These are phyloP conservation scores for Coniferiporia weirii DNA, from an alignment of 1,284 basidiomycete genomes.

Conservation along the genomic window DNA sequence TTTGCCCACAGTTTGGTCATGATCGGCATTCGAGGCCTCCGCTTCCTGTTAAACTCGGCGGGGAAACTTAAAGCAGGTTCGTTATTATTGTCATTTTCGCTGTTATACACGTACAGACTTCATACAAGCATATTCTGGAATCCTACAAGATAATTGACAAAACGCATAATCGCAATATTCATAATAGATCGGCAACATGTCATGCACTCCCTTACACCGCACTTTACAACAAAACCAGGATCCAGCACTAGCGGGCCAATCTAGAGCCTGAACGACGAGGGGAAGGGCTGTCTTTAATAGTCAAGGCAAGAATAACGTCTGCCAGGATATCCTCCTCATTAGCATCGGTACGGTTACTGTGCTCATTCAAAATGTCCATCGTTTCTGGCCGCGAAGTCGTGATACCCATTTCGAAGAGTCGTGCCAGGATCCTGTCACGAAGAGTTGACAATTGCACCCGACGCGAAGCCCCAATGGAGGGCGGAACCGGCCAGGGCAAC, in stretches of 20 bases:
- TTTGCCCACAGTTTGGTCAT: not conserved
- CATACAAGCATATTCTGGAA: too few relatives aligned
- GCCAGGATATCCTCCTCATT: conserved; percentile 59
- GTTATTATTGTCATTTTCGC: too few relatives aligned
- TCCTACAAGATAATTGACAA: too few relatives aligned
- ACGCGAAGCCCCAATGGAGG: conserved; percentile 12
- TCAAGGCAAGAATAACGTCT: conserved; percentile 54
- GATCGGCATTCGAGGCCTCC: not conserved
- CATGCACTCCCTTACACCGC: not conserved
- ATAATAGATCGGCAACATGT: too few relatives aligned
- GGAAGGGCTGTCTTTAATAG: conserved; percentile 11
- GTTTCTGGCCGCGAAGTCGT: conserved; percentile 52
- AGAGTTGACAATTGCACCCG: conserved; percentile 19
- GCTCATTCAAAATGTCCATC: conserved; percentile 44
- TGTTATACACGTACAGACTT: too few relatives aligned
- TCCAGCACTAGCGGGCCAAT: conserved; percentile 21
- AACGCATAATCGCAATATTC: too few relatives aligned
- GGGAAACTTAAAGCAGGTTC: too few relatives aligned
- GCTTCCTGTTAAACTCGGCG: too few relatives aligned
- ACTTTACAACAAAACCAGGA: not conserved
- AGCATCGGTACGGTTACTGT: conserved; percentile 39
- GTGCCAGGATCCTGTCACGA: conserved; percentile 13
- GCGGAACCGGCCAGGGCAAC: conserved; percentile 41
- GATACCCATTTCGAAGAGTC: conserved; percentile 62
- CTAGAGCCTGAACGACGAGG: conserved; percentile 29